phyloP scores from a whole-genome alignment of 352 stramenopile species.

The Phytophthora europaea region DNA sequence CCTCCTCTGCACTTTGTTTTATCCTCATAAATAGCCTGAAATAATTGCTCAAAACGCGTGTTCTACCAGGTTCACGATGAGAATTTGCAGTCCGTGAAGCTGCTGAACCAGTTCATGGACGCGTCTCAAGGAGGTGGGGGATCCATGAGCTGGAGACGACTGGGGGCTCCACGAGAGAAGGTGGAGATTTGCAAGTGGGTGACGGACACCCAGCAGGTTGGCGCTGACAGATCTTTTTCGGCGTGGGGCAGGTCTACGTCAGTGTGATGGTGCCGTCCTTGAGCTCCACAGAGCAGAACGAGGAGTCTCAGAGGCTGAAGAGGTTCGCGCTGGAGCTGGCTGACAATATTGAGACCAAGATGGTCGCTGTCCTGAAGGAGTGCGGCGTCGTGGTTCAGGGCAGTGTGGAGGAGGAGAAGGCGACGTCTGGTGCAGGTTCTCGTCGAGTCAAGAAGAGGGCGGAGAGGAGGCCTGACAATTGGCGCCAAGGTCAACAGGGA shows the following conservation, averaged over 20 bases:
- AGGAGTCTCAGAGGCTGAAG: conserved; percentile 42
- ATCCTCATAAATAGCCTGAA: not conserved
- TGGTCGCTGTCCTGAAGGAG: conserved; percentile 59
- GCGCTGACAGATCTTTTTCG: conserved; percentile 1
- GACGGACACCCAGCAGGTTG: not conserved
- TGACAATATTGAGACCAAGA: conserved; percentile 56
- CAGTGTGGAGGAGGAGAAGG: conserved; percentile 8
- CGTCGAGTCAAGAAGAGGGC: conserved; percentile 14
- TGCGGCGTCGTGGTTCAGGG: conserved; percentile 51
- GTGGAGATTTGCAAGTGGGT: not conserved
- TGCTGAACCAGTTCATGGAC: conserved; percentile 81
- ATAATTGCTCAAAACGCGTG: too few relatives aligned
- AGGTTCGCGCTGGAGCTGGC: conserved; percentile 59
- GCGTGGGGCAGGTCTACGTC: conserved; percentile 43
- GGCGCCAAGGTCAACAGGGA: conserved; percentile 12
- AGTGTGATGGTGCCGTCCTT: conserved; percentile 40
- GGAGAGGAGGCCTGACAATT: conserved; percentile 14
- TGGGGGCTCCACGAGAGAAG: conserved; percentile 24
- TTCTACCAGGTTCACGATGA: conserved; percentile 63
- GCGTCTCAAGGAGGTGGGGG: conserved; percentile 16
- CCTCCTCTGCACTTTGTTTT: not conserved
- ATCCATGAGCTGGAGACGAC: conserved; percentile 16
- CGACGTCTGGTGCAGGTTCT: not conserved
- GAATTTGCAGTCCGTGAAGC: conserved; percentile 75
- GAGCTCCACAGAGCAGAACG: not conserved